Evolutionary conservation across 2,329 filamentous ascomycete genomes (phyloP), one percentile per base, ranked within the genome.

Genomic region (Exophiala aquamarina): DNA sequence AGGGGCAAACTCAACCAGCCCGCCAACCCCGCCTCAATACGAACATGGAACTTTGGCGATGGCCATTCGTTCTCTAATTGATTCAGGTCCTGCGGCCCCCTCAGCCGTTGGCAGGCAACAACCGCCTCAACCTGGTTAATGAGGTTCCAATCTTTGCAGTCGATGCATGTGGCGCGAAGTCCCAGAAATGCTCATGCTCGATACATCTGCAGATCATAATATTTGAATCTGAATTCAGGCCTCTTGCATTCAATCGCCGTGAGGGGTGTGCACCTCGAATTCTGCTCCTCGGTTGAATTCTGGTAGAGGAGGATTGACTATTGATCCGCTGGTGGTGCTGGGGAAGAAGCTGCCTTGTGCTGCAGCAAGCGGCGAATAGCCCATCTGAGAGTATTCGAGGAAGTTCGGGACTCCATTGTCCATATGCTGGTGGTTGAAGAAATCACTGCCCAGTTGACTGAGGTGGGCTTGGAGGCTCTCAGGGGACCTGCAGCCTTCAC

Each of bases 401-500:
- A 50, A 56, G 18, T 40, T 47, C 13, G 40, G 32, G 19, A 29
- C 32, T 8, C 31, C 18, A n/a, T 51, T 28, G 10, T 39, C 41
- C 34, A 58, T 44, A n/a, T 56, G 57, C 21, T 54, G 41, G 21
- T 37, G 15, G 15, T 26, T 41, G 44, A 58, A 51, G 31, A 55
- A 55, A 18, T 58, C 55, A 33, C 55, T 55, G 19, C 54, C 55
- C 5, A 59, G 53, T 15, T 54, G 21, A 31, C 36, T 52, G 33
- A 59, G 54, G 34, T 58, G 57, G 10, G 50, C 47, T 36, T 59
- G 57, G 18, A 59, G 52, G 17, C 52, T 53, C 20, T 58, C 55
- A 14, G 57, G 57, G 17, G 55, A 54, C 31, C 56, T 59, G 54
- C 57, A 59, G 20, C 53, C 57, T 21, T 59, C 52, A 33, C 55